Conservation (phyloP, 2,329 filamentous ascomycete genomes). For the Fusarium continuum region DNA sequence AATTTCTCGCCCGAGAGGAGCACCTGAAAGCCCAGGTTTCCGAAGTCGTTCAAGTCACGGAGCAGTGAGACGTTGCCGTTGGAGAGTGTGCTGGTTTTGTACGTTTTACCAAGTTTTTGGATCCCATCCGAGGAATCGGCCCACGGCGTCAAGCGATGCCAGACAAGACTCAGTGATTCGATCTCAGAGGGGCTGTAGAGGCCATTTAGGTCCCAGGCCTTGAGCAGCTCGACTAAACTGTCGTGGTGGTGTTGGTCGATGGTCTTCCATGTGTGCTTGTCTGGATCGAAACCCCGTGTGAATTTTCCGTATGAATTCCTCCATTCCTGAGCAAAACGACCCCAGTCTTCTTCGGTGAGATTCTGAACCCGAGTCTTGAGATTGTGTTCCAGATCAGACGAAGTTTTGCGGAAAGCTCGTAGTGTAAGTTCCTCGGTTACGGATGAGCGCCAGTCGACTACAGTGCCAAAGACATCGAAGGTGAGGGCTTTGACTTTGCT, state of each 20-base stretch:
- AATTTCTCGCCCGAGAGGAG: conserved; percentile 77
- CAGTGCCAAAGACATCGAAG: conserved; percentile 83
- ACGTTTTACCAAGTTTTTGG: conserved; percentile 56
- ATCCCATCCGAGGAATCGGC: conserved; percentile 68
- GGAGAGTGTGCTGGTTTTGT: conserved; percentile 72
- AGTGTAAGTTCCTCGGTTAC: conserved; percentile 67
- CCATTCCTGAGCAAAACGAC: conserved; percentile 75
- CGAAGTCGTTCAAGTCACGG: conserved; percentile 68
- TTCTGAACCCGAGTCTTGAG: conserved; percentile 58
- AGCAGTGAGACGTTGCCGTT: conserved; percentile 79
- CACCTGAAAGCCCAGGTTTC: conserved; percentile 67
- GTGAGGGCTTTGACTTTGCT: conserved; percentile 65
- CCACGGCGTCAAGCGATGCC: conserved; percentile 80
- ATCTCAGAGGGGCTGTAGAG: conserved; percentile 72
- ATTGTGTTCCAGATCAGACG: conserved; percentile 58
- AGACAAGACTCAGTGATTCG: conserved; percentile 70
- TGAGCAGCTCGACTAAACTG: conserved; percentile 67
- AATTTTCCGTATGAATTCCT: conserved; percentile 70
- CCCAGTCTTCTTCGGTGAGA: conserved; percentile 69
- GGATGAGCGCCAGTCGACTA: conserved; percentile 79
- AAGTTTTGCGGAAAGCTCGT: conserved; percentile 58
- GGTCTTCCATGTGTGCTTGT: conserved; percentile 66
- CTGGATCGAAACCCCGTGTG: conserved; percentile 61
- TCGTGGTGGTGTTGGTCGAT: conserved; percentile 77
- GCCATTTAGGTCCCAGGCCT: conserved; percentile 62